Evolutionary conservation across 1,284 basidiomycete species (phyloP), one percentile per base, ranked within the genome.

Genomic region (Pascua sp.): DNA sequence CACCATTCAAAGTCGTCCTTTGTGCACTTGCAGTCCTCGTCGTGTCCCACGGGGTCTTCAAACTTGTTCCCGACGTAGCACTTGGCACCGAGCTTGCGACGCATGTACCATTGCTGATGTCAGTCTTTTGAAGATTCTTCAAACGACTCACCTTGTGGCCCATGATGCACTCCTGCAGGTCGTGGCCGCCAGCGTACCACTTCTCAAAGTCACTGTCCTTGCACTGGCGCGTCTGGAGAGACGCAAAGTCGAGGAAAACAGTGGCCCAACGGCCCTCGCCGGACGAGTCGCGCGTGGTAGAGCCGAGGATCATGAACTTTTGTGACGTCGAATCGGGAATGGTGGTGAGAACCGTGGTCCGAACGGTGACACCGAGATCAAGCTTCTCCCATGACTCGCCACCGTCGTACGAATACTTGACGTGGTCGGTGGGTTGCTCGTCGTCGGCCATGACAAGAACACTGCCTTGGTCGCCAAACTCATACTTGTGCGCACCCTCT

Each of bases 61-160:
- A 90, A 97, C 77, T 97, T 92, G 64, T 94, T 82, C 8, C 89
- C 90, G n/a, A 98, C 87, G 63, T 90, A 94, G 69, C 95, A 98
- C 63, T 92, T 80, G 1, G 87, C 90, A 61, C 89, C 83, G 0
- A 85, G 73, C 78, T 92, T 97, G 69, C 94, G 83, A 32, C 95
- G 85, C 59, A 78, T 82, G 75, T 96, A 98, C 86, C 89, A 97
- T 87, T 98, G 95, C 88, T 32, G 24, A 3, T 32, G 24, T 32
- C 24, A 32, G 24, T 32, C 24, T 32, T 32, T 32, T 32, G 24
- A 32, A 32, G 24, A 3, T 7, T 32, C 24, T 32, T 32, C 7
- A 32, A 32, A 4, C 24, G 24, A 32, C 24, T 32, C 24, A 32
- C 24, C 24, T 89, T 93, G 73, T 91, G 91, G 2, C 95, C 95